These are phyloP conservation scores for Yarrowia sp. DNA, from an alignment of 805 yeast species.

Conservation along the genomic window DNA sequence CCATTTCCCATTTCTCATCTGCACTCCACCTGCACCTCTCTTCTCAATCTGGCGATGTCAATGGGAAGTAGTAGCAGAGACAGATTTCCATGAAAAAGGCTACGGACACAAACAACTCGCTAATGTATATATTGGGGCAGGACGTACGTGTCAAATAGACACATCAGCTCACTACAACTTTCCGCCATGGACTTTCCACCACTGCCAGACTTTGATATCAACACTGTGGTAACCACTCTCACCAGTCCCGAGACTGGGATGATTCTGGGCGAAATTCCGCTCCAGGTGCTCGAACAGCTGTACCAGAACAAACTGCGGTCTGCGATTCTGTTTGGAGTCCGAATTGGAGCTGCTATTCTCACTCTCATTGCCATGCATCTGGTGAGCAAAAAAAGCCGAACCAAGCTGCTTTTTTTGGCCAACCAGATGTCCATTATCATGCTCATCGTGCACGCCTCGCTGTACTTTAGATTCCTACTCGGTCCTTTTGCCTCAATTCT, in stretches of 20 bases:
- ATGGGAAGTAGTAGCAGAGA: neutral
- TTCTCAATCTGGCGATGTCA: slow-evolving; percentile 22
- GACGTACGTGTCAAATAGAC: too few relatives aligned
- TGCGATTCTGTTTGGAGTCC: slow-evolving; percentile 18
- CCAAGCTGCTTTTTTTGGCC: slow-evolving; percentile 23
- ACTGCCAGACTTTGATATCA: neutral
- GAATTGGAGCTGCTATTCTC: slow-evolving; percentile 22
- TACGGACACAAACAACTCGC: too few relatives aligned
- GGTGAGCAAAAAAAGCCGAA: slow-evolving; percentile 2
- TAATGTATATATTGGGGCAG: neutral
- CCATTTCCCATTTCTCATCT: neutral
- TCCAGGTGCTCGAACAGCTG: neutral
- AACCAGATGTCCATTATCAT: slow-evolving; percentile 16
- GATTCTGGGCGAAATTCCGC: neutral
- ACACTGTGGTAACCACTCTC: neutral
- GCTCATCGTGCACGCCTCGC: slow-evolving; percentile 12
- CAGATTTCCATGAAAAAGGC: too few relatives aligned
- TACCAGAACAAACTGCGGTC: slow-evolving; percentile 2
- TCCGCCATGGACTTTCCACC: neutral
- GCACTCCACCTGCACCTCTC: slow-evolving; percentile 2
- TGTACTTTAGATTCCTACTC: slow-evolving; percentile 1
- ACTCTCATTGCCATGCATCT: slow-evolving; percentile 29
- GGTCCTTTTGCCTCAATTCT: slow-evolving; percentile 12
- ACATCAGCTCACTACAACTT: too few relatives aligned
- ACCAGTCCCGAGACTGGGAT: neutral